phyloP scores from a whole-genome alignment of 305 asterid species.

The Solanum hybrid region DNA sequence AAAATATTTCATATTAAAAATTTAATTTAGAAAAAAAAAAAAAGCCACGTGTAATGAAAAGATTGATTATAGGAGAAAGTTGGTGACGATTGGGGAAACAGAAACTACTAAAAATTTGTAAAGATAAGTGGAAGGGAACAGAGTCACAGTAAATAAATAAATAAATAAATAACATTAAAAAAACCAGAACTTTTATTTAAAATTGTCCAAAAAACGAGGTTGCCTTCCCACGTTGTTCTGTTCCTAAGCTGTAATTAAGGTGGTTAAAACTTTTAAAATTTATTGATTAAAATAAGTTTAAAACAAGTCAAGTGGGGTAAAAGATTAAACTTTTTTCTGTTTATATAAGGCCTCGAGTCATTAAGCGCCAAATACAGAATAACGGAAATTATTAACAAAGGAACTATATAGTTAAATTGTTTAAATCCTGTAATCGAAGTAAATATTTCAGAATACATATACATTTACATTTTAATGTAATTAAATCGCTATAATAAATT shows the following conservation, averaged over 20 bases:
- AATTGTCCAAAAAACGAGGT: constrained; percentile 40
- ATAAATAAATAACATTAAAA: no score
- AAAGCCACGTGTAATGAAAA: neutral
- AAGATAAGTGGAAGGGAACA: neutral
- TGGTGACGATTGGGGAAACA: neutral
- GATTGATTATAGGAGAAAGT: neutral
- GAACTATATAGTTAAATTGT: neutral
- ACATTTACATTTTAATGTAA: neutral
- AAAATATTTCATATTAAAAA: neutral
- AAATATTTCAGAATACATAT: neutral
- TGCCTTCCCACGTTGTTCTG: constrained; percentile 50
- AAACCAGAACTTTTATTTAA: neutral
- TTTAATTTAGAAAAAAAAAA: neutral
- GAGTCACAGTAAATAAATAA: neutral
- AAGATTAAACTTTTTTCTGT: neutral
- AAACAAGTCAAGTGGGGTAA: neutral
- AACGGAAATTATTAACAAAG: neutral
- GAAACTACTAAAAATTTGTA: neutral
- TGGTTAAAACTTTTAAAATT: neutral
- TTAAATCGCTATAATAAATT: neutral
- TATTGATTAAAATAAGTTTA: neutral
- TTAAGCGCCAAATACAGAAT: constrained; percentile 9
- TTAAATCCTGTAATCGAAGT: neutral
- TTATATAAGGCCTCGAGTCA: constrained; percentile 5
- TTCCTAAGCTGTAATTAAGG: constrained; percentile 4